A percentile compares a stretch with the other conserved stretches of the same genome.
phyloP scores from a whole-genome alignment of 1,139 yeast genomes.

The Kazachstania sp. region DNA sequence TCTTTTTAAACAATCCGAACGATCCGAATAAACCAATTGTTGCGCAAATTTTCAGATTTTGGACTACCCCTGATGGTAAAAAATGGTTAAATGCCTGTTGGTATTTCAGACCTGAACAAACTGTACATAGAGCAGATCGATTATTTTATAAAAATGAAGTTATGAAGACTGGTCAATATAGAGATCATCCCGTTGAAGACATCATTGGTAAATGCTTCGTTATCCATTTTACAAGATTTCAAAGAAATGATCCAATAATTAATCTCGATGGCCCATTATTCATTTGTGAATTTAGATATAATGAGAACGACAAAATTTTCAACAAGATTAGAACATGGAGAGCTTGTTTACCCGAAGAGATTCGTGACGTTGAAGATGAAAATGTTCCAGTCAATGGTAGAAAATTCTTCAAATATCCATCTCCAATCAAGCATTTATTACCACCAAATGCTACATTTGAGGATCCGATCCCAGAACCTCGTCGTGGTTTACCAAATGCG shows the following conservation, averaged over 20 bases:
- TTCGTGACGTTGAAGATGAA: constrained; percentile 77
- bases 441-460: constrained; percentile 63
- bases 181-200: constrained; percentile 85
- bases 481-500: constrained; percentile 66
- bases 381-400: constrained; percentile 52
- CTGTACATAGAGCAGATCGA: constrained; percentile 86
- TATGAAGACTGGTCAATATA: constrained; percentile 91
- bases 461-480: constrained; percentile 77
- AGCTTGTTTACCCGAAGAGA: constrained; percentile 96
- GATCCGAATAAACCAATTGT: constrained; percentile 84
- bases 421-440: constrained; percentile 73
- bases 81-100: constrained; percentile 91
- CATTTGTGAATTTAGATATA: constrained; percentile 91
- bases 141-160: constrained; percentile 89
- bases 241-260: constrained; percentile 88
- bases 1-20: constrained; percentile 73
- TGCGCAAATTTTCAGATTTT: constrained; percentile 85
- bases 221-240: constrained; percentile 86
- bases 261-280: constrained; percentile 76
- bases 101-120: constrained; percentile 97
- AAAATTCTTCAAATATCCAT: constrained; percentile 64
- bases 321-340: constrained; percentile 97
- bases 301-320: constrained; percentile 81
- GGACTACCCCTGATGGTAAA: constrained; percentile 77
- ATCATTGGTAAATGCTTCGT: constrained; percentile 91